phyloP scores from a whole-genome alignment of 495 filamentous ascomycete species.

The Neurospora sp. region DNA sequence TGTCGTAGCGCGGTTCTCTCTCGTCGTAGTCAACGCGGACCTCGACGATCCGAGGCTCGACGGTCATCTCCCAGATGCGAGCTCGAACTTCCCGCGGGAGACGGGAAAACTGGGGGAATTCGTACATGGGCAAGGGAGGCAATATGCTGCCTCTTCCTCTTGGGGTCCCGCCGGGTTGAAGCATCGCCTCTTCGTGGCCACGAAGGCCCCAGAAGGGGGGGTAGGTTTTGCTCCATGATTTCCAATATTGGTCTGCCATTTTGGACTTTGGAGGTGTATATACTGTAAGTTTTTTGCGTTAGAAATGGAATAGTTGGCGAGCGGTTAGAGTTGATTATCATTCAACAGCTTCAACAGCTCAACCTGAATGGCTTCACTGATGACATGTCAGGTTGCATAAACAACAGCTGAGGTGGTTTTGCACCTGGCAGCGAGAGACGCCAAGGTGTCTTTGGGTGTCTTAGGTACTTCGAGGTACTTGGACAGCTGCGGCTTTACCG shows the following conservation, averaged over 20 bases:
- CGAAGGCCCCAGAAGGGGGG: background rate
- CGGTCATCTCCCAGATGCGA: background rate
- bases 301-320: background rate
- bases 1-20: background rate
- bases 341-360: background rate
- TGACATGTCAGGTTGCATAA: background rate
- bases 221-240: background rate
- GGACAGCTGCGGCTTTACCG: no score
- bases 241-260: background rate
- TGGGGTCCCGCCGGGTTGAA: background rate
- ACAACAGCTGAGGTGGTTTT: background rate
- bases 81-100: background rate
- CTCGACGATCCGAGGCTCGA: background rate
- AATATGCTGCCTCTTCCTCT: background rate
- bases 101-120: background rate
- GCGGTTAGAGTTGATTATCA: background rate
- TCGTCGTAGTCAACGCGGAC: background rate
- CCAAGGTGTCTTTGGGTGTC: background rate
- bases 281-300: background rate
- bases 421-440: no score
- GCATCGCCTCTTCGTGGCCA: background rate
- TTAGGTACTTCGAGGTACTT: background rate
- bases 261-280: background rate
- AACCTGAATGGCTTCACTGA: background rate
- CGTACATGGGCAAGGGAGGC: background rate